Evolutionary conservation across 2,329 filamentous ascomycete species (phyloP), one percentile per base, ranked within the genome.

Genomic region (Didymosphaeria variabile): DNA sequence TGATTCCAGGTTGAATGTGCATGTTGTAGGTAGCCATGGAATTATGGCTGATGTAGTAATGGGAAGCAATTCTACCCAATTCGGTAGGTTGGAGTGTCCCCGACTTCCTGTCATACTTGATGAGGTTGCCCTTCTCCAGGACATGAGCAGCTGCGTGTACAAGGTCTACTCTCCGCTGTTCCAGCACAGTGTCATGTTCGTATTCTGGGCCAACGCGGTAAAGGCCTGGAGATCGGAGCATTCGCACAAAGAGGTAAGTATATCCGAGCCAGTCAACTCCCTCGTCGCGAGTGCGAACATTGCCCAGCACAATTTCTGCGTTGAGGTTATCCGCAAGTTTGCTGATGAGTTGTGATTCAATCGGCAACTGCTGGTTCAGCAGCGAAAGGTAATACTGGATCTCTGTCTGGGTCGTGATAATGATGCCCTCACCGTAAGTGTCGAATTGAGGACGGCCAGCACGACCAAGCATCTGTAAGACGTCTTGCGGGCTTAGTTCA

Each of bases 191-290:
- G 67, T 99, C 95, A 58, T 96, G 90, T 71, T 97, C 93, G 70
- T 98, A 99, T 71, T 99, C 96, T 12, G 94, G 89, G 5, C 95
- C 95, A 54, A 99, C 95, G 73, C 95, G 94, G 77, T 99, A 99
- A 13, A 99, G 82, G 0, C 93, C 94, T 38, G 95, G 95, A 2
- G 94, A 97, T 32, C 95, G 90, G 64, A 99, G 86, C 95, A 99
- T 99, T 53, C 95, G 91, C 57, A 99, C 93, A 74, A 97, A 99
- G 19, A 99, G 88, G 77, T 99, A 99, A 0, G 94, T 97, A 79
- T 99, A 99, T 13, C 95, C 94, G 36, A 99, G 87, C 95, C 95
- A 99, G 75, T 99, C 94, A n/a, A 99, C 95, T 69, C 91, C 95
- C 75, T 99, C 95, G 68, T 99, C 94, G 61, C 96, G 89, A 62